Evolutionary conservation across 768 basidiomycete genomes (phyloP).

Genomic region (Neoboletus magnificus): DNA sequence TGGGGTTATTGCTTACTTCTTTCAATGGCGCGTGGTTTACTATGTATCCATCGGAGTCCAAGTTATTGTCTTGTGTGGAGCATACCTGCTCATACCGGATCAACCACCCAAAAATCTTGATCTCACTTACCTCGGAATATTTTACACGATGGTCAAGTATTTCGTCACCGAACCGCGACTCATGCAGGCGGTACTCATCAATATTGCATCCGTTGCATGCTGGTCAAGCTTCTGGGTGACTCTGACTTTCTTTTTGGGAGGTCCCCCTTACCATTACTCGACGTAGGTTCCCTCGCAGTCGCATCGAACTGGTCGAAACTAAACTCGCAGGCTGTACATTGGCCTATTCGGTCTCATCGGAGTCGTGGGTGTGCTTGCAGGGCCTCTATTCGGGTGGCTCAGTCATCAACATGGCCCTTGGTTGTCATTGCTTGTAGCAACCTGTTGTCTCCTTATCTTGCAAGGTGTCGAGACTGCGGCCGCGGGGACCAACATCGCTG

Average conservation of each 20-base stretch:
- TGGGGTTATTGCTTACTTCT: slow-evolving; percentile 39
- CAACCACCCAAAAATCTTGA: slow-evolving; percentile 36
- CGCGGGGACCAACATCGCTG: slow-evolving; percentile 36
- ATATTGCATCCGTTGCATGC: slow-evolving; percentile 25
- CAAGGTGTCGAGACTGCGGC: slow-evolving; percentile 36
- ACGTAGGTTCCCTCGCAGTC: slow-evolving; percentile 19
- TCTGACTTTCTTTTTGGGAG: slow-evolving; percentile 42
- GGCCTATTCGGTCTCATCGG: slow-evolving; percentile 51
- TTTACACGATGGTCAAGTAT: slow-evolving; percentile 40
- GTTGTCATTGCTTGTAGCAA: slow-evolving; percentile 36
- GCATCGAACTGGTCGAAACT: background rate
- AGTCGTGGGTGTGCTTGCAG: slow-evolving; percentile 31
- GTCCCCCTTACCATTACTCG: slow-evolving; percentile 35
- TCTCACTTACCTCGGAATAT: slow-evolving; percentile 33
- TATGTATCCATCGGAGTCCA: slow-evolving; percentile 39
- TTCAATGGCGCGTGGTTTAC: slow-evolving; percentile 40
- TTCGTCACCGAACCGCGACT: slow-evolving; percentile 41
- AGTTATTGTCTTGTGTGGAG: slow-evolving; percentile 23
- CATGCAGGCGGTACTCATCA: slow-evolving; percentile 30
- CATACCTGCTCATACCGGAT: slow-evolving; percentile 38
- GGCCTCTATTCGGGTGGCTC: slow-evolving; percentile 20
- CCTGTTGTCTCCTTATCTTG: slow-evolving; percentile 25
- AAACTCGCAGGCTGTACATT: slow-evolving; percentile 27
- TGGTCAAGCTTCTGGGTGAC: slow-evolving; percentile 36
- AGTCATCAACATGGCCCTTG: slow-evolving; percentile 37